Evolutionary conservation across 2,329 filamentous ascomycete genomes (phyloP).

Genomic region (Aspergillus neotritici): DNA sequence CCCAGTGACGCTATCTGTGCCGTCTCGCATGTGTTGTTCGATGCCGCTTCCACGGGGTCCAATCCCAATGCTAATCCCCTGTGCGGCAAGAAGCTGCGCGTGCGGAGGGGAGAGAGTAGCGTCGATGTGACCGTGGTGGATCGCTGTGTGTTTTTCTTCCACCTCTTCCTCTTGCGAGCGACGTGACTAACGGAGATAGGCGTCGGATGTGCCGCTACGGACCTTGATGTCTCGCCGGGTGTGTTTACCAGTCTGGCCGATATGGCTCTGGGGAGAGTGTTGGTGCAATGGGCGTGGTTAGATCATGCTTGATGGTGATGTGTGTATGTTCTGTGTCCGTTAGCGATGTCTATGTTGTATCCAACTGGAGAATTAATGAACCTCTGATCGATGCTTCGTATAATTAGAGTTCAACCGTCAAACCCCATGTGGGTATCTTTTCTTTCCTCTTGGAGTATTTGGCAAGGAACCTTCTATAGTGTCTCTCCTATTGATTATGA

Average conservation of each 20-base stretch:
- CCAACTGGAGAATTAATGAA: background rate
- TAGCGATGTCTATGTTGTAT: too few species aligned
- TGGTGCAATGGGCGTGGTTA: conserved; percentile 49
- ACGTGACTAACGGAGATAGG: conserved; percentile 24
- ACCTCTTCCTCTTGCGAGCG: background rate
- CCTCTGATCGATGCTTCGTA: background rate
- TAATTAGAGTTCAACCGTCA: too few species aligned
- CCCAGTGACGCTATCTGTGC: conserved; percentile 58
- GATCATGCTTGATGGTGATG: conserved; percentile 17
- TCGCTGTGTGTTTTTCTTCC: conserved; percentile 45
- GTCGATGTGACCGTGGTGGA: conserved; percentile 64
- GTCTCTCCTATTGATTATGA: too few species aligned
- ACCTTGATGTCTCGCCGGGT: conserved; percentile 47
- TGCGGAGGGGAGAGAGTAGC: conserved; percentile 50
- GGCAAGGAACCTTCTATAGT: too few species aligned
- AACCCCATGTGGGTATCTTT: too few species aligned
- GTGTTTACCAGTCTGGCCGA: conserved; percentile 47
- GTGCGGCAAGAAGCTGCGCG: conserved; percentile 62
- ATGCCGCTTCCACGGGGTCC: conserved; percentile 48
- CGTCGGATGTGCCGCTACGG: conserved; percentile 43
- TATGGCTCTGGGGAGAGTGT: conserved; percentile 43
- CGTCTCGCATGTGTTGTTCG: conserved; percentile 62
- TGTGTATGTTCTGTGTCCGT: too few species aligned
- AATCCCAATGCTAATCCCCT: conserved; percentile 61
- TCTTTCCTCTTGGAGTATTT: too few species aligned